phyloP scores from a whole-genome alignment of 768 basidiomycete genomes.

The Boletus fagicola region DNA sequence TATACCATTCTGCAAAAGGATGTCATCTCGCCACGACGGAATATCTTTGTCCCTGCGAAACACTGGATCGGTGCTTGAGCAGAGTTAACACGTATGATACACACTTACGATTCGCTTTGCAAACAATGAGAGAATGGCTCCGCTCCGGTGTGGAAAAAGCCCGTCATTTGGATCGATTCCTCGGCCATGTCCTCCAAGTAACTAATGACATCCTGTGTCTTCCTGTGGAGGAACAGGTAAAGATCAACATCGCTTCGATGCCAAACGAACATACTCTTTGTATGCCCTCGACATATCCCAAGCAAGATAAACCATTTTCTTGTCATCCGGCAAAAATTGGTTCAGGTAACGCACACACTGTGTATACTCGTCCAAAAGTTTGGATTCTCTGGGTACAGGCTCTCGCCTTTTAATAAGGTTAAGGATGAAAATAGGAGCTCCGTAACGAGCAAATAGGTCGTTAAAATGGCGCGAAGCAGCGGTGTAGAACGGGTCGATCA shows the following conservation, averaged over 20 bases:
- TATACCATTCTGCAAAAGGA: slow-evolving; percentile 87
- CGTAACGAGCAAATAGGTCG: slow-evolving; percentile 85
- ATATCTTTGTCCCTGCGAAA: slow-evolving; percentile 32
- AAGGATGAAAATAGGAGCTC: slow-evolving; percentile 83
- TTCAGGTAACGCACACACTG: slow-evolving; percentile 92
- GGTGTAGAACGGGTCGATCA: slow-evolving; percentile 92
- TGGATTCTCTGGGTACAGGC: slow-evolving; percentile 80
- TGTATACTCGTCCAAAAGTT: slow-evolving; percentile 86
- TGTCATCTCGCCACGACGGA: slow-evolving; percentile 54
- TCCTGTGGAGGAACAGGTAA: slow-evolving; percentile 45
- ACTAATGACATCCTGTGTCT: slow-evolving; percentile 93
- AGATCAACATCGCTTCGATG: background rate
- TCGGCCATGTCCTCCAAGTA: slow-evolving; percentile 94
- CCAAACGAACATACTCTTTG: slow-evolving; percentile 66
- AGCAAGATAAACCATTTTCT: slow-evolving; percentile 87
- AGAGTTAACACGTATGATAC: background rate
- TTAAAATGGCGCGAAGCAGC: slow-evolving; percentile 94
- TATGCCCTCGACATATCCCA: slow-evolving; percentile 98
- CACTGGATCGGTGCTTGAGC: background rate
- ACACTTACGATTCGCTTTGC: slow-evolving; percentile 39
- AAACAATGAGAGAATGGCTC: slow-evolving; percentile 77
- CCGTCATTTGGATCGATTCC: slow-evolving; percentile 85
- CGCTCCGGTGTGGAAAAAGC: slow-evolving; percentile 93
- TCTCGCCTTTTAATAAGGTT: slow-evolving; percentile 91
- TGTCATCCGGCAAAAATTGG: slow-evolving; percentile 84